Conservation (phyloP, 257 asterid species). For the Striga asiatica region DNA sequence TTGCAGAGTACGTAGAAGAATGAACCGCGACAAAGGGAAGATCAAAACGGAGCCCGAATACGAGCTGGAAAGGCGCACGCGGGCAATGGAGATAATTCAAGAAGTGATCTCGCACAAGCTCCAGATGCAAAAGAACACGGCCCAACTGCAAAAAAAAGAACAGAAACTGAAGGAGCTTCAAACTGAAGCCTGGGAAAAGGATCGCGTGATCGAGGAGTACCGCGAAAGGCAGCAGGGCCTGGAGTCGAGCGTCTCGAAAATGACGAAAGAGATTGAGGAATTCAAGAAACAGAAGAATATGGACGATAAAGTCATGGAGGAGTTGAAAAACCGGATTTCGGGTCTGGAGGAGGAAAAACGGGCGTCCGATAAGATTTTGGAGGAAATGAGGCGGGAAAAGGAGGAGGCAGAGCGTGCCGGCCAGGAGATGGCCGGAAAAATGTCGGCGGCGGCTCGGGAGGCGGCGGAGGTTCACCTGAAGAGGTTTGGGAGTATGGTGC, state of each 20-base stretch:
- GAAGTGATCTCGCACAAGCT: neutral
- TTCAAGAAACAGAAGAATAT: neutral
- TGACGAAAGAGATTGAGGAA: neutral
- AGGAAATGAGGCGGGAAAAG: too few species aligned
- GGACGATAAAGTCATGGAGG: neutral
- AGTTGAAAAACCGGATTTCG: neutral
- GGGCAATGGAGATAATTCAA: neutral
- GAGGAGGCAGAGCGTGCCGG: neutral
- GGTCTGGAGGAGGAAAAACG: neutral
- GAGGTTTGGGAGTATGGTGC: neutral
- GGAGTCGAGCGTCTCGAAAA: neutral
- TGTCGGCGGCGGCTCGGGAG: constrained; percentile 1
- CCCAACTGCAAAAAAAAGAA: neutral
- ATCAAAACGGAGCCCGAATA: neutral
- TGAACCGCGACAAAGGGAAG: constrained; percentile 14
- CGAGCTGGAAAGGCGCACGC: constrained; percentile 1
- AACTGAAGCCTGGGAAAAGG: neutral
- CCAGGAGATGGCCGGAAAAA: neutral
- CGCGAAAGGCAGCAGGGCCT: neutral
- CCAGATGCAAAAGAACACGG: neutral
- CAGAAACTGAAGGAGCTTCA: neutral
- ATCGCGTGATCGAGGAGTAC: neutral
- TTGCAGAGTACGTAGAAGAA: neutral
- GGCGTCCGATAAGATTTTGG: too few species aligned
- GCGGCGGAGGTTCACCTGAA: neutral